Evolutionary conservation across 139 green algal genomes (phyloP).

Genomic region (Mychonastes homosphaera): DNA sequence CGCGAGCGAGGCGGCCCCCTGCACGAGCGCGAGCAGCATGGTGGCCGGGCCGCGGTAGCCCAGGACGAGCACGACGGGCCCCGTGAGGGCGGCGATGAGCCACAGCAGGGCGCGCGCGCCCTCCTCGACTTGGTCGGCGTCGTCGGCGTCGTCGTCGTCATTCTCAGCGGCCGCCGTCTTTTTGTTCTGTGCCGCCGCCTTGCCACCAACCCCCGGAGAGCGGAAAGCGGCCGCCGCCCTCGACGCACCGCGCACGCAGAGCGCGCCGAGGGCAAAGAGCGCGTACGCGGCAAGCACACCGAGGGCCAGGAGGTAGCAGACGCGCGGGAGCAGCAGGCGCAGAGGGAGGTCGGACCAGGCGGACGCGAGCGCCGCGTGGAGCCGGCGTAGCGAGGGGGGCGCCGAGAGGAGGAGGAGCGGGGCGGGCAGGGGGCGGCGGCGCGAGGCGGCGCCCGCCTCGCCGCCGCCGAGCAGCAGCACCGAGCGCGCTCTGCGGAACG

Average conservation of each 20-base stretch:
- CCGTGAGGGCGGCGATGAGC: slow-evolving; percentile 13
- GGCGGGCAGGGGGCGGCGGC: not conserved
- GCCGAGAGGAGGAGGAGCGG: not conserved
- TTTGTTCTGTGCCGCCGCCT: no score
- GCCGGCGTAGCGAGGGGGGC: not conserved
- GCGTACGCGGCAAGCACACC: slow-evolving; percentile 12
- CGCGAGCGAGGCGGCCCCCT: slow-evolving; percentile 5
- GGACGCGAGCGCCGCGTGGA: not conserved
- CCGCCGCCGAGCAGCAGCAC: not conserved
- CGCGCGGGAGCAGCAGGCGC: slow-evolving; percentile 31
- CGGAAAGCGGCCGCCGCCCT: no score
- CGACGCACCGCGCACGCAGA: no score
- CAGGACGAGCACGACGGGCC: slow-evolving; percentile 29
- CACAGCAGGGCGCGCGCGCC: not conserved
- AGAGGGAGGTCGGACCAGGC: slow-evolving; percentile 14
- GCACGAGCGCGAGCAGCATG: slow-evolving; percentile 24
- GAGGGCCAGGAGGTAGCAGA: slow-evolving; percentile 14
- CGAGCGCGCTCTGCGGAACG: no score
- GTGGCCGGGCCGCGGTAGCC: slow-evolving; percentile 24
- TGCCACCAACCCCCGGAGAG: no score
- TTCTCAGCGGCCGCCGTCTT: no score
- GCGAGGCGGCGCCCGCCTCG: not conserved
- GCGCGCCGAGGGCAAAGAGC: slow-evolving; percentile 20
- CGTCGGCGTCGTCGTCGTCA: no score
- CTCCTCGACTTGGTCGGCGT: no score